Conservation (phyloP, 805 yeast species). For the Kuraishia floccosa region DNA sequence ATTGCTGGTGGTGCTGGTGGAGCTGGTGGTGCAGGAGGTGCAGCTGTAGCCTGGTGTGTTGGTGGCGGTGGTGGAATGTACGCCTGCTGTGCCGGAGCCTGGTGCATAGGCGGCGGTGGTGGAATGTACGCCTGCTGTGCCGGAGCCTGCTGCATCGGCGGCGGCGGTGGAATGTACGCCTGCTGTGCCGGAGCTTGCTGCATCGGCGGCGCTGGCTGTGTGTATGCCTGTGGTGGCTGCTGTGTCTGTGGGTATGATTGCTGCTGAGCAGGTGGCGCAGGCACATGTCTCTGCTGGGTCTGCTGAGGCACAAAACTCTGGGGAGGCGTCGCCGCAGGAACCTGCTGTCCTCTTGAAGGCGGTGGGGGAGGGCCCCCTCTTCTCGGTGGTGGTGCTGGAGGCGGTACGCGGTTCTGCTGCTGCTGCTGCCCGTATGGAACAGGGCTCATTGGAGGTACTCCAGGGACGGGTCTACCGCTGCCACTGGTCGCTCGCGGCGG, state of each 20-base stretch:
- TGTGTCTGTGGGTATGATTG: conserved; percentile 12
- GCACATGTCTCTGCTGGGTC: conserved; percentile 6
- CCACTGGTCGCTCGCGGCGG: conserved; percentile 3
- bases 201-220: conserved; percentile 7
- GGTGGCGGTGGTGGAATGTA: conserved; percentile 7
- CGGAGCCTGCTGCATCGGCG: conserved; percentile 7
- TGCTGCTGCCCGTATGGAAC: conserved; percentile 2
- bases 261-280: conserved; percentile 8
- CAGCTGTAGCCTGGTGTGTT: conserved; percentile 6
- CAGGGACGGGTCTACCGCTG: conserved; percentile 6
- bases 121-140: conserved; percentile 5
- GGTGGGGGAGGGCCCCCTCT: conserved; percentile 7
- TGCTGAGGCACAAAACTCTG: too few relatives aligned
- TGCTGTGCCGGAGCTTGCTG: conserved; percentile 4
- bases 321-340: conserved; percentile 9
- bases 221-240: conserved; percentile 7
- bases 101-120: conserved; percentile 13
- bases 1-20: conserved; percentile 21
- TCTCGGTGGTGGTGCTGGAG: conserved; percentile 5
- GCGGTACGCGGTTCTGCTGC: conserved; percentile 4
- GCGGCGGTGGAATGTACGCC: conserved; percentile 6
- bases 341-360: conserved; percentile 7
- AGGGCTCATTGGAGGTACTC: conserved; percentile 4
- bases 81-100: conserved; percentile 10
- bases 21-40: conserved; percentile 10